These are phyloP conservation scores for Ustilago vetiveriae DNA, from an alignment of 1,284 basidiomycete species.

Conservation along the genomic window DNA sequence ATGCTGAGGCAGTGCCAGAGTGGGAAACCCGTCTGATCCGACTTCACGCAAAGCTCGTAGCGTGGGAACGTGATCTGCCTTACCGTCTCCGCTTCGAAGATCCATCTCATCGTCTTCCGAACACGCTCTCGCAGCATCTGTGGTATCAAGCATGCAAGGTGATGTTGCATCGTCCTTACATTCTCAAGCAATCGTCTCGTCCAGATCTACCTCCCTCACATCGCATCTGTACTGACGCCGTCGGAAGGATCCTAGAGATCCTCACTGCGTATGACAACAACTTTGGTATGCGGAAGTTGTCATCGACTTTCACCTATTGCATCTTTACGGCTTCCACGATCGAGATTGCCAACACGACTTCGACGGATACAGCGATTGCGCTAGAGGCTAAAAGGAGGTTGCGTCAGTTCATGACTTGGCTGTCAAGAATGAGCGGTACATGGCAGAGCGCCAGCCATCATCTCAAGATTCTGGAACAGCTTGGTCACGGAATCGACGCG, in stretches of 20 bases:
- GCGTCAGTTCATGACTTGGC: constrained; percentile 47
- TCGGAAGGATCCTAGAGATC: constrained; percentile 43
- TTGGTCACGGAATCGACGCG: constrained; percentile 47
- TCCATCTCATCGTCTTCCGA: constrained; percentile 39
- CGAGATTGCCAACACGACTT: constrained; percentile 57
- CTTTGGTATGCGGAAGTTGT: constrained; percentile 50
- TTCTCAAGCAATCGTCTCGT: constrained; percentile 45
- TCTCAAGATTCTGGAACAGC: constrained; percentile 47
- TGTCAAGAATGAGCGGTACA: constrained; percentile 42
- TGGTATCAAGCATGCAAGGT: constrained; percentile 50
- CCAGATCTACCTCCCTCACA: constrained; percentile 47
- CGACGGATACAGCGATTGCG: constrained; percentile 31
- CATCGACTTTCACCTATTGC: constrained; percentile 50
- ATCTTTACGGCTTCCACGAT: constrained; percentile 58
- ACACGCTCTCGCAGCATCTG: constrained; percentile 34
- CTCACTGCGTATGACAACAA: constrained; percentile 46
- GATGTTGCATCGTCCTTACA: constrained; percentile 53
- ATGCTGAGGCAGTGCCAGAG: constrained; percentile 9
- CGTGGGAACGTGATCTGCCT: constrained; percentile 31
- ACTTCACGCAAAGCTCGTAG: constrained; percentile 28
- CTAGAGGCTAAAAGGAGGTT: constrained; percentile 48
- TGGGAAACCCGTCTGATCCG: constrained; percentile 32
- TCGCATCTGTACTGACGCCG: constrained; percentile 51
- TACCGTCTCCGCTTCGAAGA: constrained; percentile 37
- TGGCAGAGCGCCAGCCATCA: constrained; percentile 47